Conservation (phyloP, 1,284 basidiomycete species). For the Fomitiporia mediterranea region DNA sequence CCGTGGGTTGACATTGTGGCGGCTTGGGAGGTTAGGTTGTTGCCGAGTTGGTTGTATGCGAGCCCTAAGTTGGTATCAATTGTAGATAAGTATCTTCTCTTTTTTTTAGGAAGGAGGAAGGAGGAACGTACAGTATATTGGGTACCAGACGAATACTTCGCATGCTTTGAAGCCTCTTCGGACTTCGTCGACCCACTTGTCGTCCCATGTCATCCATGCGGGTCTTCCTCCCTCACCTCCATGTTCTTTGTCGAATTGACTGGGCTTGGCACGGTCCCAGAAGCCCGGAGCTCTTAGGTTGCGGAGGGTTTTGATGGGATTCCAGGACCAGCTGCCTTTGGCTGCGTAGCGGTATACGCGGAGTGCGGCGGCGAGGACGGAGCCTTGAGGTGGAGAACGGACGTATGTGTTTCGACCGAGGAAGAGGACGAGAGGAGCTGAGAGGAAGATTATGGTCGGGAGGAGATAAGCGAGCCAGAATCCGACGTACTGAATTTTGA, state of each 20-base stretch:
- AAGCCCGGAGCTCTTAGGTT: constrained; percentile 59
- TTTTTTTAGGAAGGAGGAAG: not conserved
- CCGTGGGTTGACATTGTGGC: constrained; percentile 69
- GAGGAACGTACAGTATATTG: constrained; percentile 55
- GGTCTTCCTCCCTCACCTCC: constrained; percentile 34
- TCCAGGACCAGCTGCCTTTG: constrained; percentile 52
- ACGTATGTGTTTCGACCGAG: constrained; percentile 64
- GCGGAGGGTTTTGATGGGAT: constrained; percentile 45
- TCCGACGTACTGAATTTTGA: constrained; percentile 49
- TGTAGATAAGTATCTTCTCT: not conserved
- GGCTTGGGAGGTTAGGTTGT: constrained; percentile 79
- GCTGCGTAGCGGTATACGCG: constrained; percentile 49
- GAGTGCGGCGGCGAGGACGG: constrained; percentile 59
- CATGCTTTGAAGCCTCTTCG: constrained; percentile 82
- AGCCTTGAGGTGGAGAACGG: constrained; percentile 69
- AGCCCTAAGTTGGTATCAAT: constrained; percentile 46
- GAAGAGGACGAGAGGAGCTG: constrained; percentile 68
- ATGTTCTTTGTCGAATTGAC: constrained; percentile 33
- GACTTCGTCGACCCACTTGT: constrained; percentile 82
- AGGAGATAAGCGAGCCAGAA: constrained; percentile 70
- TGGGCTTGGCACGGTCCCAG: constrained; percentile 79
- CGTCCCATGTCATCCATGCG: constrained; percentile 71
- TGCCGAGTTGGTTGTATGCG: constrained; percentile 70
- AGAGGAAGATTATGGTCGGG: constrained; percentile 60
- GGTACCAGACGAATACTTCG: constrained; percentile 71